phyloP scores from a whole-genome alignment of 805 yeast genomes.

The Starmerella powellii region DNA sequence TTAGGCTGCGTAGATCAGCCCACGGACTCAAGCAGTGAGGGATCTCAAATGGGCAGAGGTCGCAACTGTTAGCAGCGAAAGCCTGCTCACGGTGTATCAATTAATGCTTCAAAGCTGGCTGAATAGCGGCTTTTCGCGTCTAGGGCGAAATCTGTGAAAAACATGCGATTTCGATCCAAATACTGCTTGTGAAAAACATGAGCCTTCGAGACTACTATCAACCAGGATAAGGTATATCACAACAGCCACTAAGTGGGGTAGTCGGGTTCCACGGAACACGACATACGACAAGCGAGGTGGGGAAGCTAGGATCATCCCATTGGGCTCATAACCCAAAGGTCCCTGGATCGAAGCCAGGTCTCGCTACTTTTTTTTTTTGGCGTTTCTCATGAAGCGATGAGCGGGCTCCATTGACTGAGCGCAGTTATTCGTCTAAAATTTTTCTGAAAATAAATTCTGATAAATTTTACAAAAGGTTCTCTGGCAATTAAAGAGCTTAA shows the following conservation, averaged over 20 bases:
- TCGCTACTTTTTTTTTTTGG: slow-evolving; percentile 3
- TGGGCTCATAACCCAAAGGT: slow-evolving; percentile 19
- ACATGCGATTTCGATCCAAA: no score
- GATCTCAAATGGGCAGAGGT: no score
- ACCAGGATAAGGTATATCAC: background rate
- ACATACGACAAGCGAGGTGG: slow-evolving; percentile 11
- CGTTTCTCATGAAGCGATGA: background rate
- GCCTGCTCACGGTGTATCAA: no score
- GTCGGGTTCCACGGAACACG: background rate
- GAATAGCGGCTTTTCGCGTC: no score
- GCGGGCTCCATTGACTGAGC: no score
- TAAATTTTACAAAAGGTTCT: background rate
- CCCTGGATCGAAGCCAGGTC: slow-evolving; percentile 19
- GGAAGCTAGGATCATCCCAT: slow-evolving; percentile 10
- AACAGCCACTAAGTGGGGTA: background rate
- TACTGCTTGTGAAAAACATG: no score
- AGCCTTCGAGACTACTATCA: background rate
- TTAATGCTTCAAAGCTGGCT: no score
- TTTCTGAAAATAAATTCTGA: background rate
- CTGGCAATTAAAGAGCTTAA: background rate
- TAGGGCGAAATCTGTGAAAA: no score
- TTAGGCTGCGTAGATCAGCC: no score
- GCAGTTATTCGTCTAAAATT: no score
- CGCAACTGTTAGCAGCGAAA: no score
- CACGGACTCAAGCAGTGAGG: no score